Evolutionary conservation across 2,329 filamentous ascomycete species (phyloP).

Genomic region (Apiospora aurea): DNA sequence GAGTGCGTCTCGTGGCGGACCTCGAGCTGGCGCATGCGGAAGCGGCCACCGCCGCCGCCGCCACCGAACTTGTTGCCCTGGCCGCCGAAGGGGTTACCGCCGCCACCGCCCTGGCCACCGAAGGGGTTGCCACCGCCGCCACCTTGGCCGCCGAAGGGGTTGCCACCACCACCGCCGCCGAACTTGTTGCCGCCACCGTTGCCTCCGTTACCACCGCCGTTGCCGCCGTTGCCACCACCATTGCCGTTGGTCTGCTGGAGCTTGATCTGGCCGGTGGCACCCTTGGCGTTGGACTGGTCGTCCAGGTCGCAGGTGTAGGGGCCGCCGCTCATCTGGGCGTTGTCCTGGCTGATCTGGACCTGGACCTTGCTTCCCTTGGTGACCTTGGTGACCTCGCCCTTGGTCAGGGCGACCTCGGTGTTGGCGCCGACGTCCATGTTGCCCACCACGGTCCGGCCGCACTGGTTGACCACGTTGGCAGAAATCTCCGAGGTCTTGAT

Average conservation of each 20-base stretch:
- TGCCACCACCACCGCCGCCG: background rate
- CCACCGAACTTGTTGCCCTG: background rate
- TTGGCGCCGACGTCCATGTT: slow-evolving; percentile 52
- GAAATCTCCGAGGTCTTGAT: slow-evolving; percentile 39
- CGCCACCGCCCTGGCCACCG: background rate
- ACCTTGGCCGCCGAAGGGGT: background rate
- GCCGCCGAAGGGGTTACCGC: background rate
- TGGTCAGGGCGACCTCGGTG: slow-evolving; percentile 43
- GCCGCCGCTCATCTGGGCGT: slow-evolving; percentile 46
- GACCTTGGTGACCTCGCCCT: slow-evolving; percentile 41
- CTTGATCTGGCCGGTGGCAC: slow-evolving; percentile 19
- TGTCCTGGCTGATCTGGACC: slow-evolving; percentile 52
- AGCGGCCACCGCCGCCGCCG: background rate
- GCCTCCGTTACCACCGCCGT: background rate
- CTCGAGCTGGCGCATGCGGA: background rate
- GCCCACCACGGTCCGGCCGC: slow-evolving; percentile 56
- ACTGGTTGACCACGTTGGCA: slow-evolving; percentile 49
- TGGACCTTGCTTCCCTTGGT: slow-evolving; percentile 59
- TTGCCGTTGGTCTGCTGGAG: slow-evolving; percentile 4
- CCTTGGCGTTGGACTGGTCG: slow-evolving; percentile 17
- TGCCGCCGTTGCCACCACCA: background rate
- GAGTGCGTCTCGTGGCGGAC: slow-evolving; percentile 16
- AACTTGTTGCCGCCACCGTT: background rate
- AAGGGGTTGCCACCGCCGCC: background rate
- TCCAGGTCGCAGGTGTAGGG: slow-evolving; percentile 38